These are phyloP conservation scores for Ustilago bromivora DNA, from an alignment of 1,284 basidiomycete species.

Conservation along the genomic window DNA sequence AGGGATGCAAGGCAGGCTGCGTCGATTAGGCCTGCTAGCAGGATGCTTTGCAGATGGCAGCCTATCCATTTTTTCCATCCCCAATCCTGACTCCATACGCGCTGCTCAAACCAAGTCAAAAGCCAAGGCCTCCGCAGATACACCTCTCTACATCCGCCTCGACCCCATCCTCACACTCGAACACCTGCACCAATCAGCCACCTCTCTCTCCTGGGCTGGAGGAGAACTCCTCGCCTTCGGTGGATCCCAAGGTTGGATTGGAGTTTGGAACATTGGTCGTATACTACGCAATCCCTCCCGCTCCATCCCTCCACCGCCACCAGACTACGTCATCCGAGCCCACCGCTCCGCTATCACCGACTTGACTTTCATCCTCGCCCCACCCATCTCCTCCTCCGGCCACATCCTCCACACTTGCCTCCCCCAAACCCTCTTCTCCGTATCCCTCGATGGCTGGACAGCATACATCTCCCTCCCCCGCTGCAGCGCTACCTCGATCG, in stretches of 20 bases:
- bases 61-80: slow-evolving; percentile 41
- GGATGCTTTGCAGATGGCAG: slow-evolving; percentile 52
- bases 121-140: background rate
- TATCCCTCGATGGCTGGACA: slow-evolving; percentile 27
- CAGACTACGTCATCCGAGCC: slow-evolving; percentile 23
- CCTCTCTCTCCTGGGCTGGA: slow-evolving; percentile 43
- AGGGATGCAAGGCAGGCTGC: background rate
- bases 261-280: slow-evolving; percentile 35
- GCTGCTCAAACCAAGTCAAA: background rate
- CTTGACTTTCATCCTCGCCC: slow-evolving; percentile 32
- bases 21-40: slow-evolving; percentile 40
- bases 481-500: slow-evolving; percentile 7
- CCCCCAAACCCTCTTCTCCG: slow-evolving; percentile 21
- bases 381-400: slow-evolving; percentile 20
- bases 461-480: slow-evolving; percentile 10
- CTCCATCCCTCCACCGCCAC: slow-evolving; percentile 4
- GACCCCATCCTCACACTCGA: slow-evolving; percentile 31
- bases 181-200: slow-evolving; percentile 21
- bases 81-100: slow-evolving; percentile 21
- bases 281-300: slow-evolving; percentile 13
- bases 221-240: slow-evolving; percentile 49
- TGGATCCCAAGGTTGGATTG: slow-evolving; percentile 39
- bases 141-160: slow-evolving; percentile 23
- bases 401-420: background rate
- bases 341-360: slow-evolving; percentile 33